Evolutionary conservation across 257 asterid genomes (phyloP), one percentile per base, ranked within the genome.

Genomic region (Solanum clarkiae): DNA sequence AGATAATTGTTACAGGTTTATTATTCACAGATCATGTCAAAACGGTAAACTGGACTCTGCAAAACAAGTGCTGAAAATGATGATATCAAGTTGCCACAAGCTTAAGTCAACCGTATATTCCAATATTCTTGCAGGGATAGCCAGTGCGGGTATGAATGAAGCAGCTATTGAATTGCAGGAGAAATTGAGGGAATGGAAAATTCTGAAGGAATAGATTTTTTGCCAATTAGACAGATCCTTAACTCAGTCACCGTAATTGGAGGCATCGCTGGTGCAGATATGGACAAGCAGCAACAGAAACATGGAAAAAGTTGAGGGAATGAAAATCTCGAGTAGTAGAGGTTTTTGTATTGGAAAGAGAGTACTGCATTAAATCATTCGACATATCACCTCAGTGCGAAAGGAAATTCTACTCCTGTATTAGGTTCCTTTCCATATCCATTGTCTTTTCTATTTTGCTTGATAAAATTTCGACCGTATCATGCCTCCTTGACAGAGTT

Each of bases 1-100:
- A 87, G 97, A 94, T 66, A 92, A 93, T 85, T 93, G 97, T 85
- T 95, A 94, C 87, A 92, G 92, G 82, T 90, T 94, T 87, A 89
- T 94, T 40, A 89, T 93, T 69, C 92, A 91, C 75, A 89, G 93
- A 59, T 88, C 92, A 80, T 95, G 99, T 88, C 84, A 92, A 69
- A 92, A 87, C 88, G 88, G 84, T 87, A 88, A 95, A 84, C 84
- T 93, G 66, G 95, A 92, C 82, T 74, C 84, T 59, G 99, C 98
- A 54, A 85, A 90, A 66, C 74, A 86, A 85, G 98, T 92, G 11
- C 83, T 94, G 17, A 90, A 91, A 55, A 87, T 93, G 92, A 86
- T 92, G 87, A 69, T 86, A 49, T 86, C 92, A 36, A 91, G 93
- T 86, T 88, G 93, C 75, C 83, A 45, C 42, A 88, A 81, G 83